phyloP scores from a whole-genome alignment of 345 rosid genomes.

The Schrenkiella parvula region DNA sequence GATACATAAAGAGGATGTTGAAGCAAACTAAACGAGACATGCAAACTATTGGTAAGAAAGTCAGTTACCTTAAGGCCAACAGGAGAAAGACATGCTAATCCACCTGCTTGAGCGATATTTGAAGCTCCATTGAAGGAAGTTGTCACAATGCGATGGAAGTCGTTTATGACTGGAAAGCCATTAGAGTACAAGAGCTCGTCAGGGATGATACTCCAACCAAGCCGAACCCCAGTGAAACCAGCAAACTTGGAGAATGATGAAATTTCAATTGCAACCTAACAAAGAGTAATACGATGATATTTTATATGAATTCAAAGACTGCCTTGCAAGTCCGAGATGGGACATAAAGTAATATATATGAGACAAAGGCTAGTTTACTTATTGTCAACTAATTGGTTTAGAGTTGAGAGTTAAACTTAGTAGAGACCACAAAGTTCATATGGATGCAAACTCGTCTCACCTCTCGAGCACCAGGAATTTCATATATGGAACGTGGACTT shows the following conservation, averaged over 20 bases:
- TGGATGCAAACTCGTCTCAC: conserved; percentile 30
- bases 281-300: no score
- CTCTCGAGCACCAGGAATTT: conserved; percentile 92
- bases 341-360: neutral
- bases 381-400: neutral
- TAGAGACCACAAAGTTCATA: neutral
- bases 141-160: conserved; percentile 65
- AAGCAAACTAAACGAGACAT: neutral
- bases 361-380: neutral
- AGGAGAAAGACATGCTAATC: conserved; percentile 66
- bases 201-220: conserved; percentile 87
- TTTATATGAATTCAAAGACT: neutral
- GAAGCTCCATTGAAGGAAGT: conserved; percentile 91
- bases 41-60: neutral
- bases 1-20: neutral
- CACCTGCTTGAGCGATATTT: conserved; percentile 74
- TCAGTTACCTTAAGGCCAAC: conserved; percentile 50
- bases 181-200: conserved; percentile 62
- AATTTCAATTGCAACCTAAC: conserved; percentile 77
- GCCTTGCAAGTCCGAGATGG: neutral
- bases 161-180: conserved; percentile 64
- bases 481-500: conserved; percentile 72
- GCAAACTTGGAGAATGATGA: conserved; percentile 88
- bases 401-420: neutral
- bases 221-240: conserved; percentile 89